Evolutionary conservation across 2,329 filamentous ascomycete species (phyloP).

Genomic region (Diaporthe australafricana): DNA sequence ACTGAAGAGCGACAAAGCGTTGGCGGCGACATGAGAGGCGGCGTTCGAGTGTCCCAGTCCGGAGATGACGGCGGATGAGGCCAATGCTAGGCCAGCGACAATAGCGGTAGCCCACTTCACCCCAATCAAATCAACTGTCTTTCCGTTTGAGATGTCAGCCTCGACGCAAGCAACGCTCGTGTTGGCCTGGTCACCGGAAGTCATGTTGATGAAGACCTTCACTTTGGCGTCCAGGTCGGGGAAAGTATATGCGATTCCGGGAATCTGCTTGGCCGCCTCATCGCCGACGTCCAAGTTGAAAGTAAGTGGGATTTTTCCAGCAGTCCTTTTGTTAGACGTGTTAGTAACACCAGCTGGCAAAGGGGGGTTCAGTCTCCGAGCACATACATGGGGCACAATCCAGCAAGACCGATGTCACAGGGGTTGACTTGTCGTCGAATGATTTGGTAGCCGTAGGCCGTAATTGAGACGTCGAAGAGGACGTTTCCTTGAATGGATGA

Average conservation of each 20-base stretch:
- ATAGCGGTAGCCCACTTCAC: constrained; percentile 92
- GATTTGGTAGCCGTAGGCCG: constrained; percentile 85
- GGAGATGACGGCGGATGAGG: constrained; percentile 88
- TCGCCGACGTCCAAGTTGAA: constrained; percentile 74
- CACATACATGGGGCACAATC: constrained; percentile 85
- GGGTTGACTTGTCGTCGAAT: constrained; percentile 78
- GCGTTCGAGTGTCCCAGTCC: constrained; percentile 94
- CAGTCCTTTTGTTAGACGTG: constrained; percentile 54
- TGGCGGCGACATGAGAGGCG: constrained; percentile 92
- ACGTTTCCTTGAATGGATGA: constrained; percentile 87
- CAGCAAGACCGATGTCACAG: constrained; percentile 75
- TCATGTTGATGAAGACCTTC: constrained; percentile 82
- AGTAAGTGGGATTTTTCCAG: constrained; percentile 81
- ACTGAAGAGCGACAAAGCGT: constrained; percentile 91
- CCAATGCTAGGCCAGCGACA: constrained; percentile 84
- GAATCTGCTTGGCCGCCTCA: constrained; percentile 73
- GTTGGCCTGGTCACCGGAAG: constrained; percentile 61
- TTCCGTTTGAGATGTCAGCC: constrained; percentile 87
- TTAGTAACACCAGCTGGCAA: not conserved
- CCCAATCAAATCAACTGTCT: constrained; percentile 88
- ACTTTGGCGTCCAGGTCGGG: constrained; percentile 92
- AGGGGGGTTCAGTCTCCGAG: not conserved
- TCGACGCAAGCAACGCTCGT: constrained; percentile 85
- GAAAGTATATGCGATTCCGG: constrained; percentile 87
- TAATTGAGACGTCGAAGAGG: constrained; percentile 78